A percentile compares a stretch with the other conserved stretches of the same genome.
These are phyloP conservation scores for Fusarium scirpi DNA, from an alignment of 2,329 filamentous ascomycete genomes.

Conservation along the genomic window DNA sequence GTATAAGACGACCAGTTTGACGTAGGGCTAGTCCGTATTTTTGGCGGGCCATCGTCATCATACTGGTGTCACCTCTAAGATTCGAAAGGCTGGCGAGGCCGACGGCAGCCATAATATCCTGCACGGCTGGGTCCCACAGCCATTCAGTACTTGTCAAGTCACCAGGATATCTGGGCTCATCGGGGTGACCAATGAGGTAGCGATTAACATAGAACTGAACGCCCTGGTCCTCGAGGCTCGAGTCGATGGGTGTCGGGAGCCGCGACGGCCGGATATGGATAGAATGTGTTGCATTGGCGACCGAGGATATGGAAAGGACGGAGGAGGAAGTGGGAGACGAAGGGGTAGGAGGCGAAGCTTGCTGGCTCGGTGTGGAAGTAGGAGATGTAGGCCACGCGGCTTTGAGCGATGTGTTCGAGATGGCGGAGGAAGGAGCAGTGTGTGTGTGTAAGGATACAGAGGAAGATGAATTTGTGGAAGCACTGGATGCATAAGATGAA, in stretches of 20 bases:
- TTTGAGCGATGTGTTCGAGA: constrained; percentile 32
- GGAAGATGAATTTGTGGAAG: constrained; percentile 34
- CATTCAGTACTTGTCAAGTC: constrained; percentile 54
- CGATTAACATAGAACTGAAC: constrained; percentile 64
- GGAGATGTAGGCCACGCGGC: constrained; percentile 41
- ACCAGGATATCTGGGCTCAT: constrained; percentile 57
- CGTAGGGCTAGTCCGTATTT: constrained; percentile 67
- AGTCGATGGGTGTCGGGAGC: constrained; percentile 51
- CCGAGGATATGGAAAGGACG: constrained; percentile 8
- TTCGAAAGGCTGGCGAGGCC: constrained; percentile 70
- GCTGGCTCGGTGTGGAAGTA: constrained; percentile 26
- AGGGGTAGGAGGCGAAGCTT: constrained; percentile 31
- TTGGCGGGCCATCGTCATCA: constrained; percentile 61
- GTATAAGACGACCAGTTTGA: constrained; percentile 58
- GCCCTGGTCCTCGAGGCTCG: constrained; percentile 60
- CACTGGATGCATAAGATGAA: constrained; percentile 36
- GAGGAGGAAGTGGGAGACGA: constrained; percentile 35
- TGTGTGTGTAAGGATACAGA: constrained; percentile 27
- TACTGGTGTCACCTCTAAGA: constrained; percentile 58
- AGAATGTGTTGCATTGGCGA: neutral
- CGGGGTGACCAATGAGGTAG: constrained; percentile 64
- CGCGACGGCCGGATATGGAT: constrained; percentile 19
- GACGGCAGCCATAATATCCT: constrained; percentile 66
- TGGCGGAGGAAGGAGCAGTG: constrained; percentile 23
- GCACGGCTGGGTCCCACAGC: constrained; percentile 56